A percentile compares a stretch with the other conserved stretches of the same genome.
Evolutionary conservation across 2,329 filamentous ascomycete species (phyloP).

Genomic region (Aspergillus thermomutatus): DNA sequence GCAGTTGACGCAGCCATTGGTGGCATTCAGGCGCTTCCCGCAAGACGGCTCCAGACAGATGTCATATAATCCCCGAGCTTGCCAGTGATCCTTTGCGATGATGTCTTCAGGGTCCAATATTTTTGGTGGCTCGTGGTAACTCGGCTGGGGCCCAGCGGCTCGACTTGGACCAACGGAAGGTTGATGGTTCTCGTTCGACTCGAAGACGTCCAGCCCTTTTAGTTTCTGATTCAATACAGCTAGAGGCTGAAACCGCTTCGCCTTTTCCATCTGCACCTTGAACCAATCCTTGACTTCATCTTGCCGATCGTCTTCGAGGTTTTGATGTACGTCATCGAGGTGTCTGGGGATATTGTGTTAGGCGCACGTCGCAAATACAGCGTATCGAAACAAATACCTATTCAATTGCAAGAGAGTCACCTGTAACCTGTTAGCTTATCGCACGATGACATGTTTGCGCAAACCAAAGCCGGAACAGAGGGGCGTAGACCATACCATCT

Average conservation of each 20-base stretch:
- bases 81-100: slow-evolving; percentile 87
- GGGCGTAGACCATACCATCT: slow-evolving; percentile 67
- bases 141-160: slow-evolving; percentile 21
- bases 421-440: slow-evolving; percentile 43
- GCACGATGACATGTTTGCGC: not conserved
- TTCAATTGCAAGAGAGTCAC: slow-evolving; percentile 91
- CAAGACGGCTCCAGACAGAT: slow-evolving; percentile 84
- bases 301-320: slow-evolving; percentile 81
- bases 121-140: slow-evolving; percentile 33
- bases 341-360: slow-evolving; percentile 50
- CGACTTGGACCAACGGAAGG: slow-evolving; percentile 37
- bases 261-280: slow-evolving; percentile 88
- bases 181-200: slow-evolving; percentile 72
- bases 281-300: slow-evolving; percentile 98
- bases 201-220: slow-evolving; percentile 87
- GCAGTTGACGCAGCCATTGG: slow-evolving; percentile 87
- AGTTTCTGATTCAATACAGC: slow-evolving; percentile 91
- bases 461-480: not conserved
- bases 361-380: slow-evolving; percentile 5
- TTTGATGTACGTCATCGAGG: slow-evolving; percentile 85
- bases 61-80: slow-evolving; percentile 70
- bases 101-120: slow-evolving; percentile 79
- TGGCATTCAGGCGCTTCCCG: slow-evolving; percentile 70
- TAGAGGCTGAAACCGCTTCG: slow-evolving; percentile 87
- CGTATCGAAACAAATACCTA: slow-evolving; percentile 46